Evolutionary conservation across 352 stramenopile species (phyloP).

Genomic region (Pythium brassicae): DNA sequence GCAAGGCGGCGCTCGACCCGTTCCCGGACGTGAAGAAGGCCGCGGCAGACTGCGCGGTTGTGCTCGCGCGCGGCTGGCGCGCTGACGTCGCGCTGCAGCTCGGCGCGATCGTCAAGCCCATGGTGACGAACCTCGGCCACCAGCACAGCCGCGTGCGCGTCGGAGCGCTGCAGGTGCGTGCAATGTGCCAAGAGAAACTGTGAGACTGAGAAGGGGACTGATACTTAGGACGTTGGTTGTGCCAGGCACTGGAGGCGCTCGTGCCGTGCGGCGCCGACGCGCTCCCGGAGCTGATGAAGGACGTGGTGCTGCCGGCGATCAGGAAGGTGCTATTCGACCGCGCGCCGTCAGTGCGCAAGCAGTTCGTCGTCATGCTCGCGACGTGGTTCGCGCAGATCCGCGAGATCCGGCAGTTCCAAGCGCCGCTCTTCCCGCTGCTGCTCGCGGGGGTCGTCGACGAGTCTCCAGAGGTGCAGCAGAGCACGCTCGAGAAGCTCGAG

Average conservation of each 20-base stretch:
- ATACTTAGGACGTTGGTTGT: neutral
- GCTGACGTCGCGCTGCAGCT: conserved; percentile 62
- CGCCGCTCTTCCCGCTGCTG: conserved; percentile 59
- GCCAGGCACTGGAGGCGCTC: conserved; percentile 51
- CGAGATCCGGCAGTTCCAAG: conserved; percentile 55
- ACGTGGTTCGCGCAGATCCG: conserved; percentile 60
- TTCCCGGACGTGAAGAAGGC: conserved; percentile 84
- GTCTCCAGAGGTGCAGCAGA: conserved; percentile 49
- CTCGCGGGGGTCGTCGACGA: conserved; percentile 67
- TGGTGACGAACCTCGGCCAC: conserved; percentile 68
- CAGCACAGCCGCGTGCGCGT: conserved; percentile 80
- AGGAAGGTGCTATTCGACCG: conserved; percentile 71
- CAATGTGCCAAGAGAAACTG: neutral
- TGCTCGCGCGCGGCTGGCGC: conserved; percentile 48
- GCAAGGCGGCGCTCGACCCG: conserved; percentile 63
- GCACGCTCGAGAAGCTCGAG: conserved; percentile 36
- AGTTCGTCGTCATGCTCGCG: conserved; percentile 51
- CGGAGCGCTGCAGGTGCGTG: conserved; percentile 51
- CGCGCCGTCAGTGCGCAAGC: conserved; percentile 61
- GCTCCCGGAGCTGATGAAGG: conserved; percentile 71
- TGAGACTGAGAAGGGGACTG: neutral
- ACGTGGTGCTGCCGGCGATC: conserved; percentile 59
- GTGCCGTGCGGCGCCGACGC: conserved; percentile 67
- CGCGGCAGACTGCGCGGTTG: conserved; percentile 54
- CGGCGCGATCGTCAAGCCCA: conserved; percentile 55